Evolutionary conservation across 2,329 filamentous ascomycete species (phyloP).

Genomic region (Aspergillus clavatus): DNA sequence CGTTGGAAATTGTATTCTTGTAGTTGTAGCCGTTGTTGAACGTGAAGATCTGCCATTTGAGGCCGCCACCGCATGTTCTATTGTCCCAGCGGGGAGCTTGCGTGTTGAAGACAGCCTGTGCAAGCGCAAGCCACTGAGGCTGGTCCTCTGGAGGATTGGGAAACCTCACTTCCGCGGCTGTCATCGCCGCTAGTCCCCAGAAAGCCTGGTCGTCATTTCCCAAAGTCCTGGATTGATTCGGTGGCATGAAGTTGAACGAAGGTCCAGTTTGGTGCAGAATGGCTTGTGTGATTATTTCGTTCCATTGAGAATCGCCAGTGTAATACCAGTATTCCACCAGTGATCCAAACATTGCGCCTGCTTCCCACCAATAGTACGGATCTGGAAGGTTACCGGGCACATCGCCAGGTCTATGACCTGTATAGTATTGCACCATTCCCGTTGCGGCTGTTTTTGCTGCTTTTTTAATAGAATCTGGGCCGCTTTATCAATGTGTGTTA

Average conservation of each 20-base stretch:
- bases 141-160: conserved; percentile 61
- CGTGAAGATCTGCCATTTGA: conserved; percentile 34
- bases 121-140: conserved; percentile 68
- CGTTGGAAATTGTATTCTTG: conserved; percentile 10
- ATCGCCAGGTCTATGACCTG: too few species aligned
- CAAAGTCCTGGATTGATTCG: conserved; percentile 27
- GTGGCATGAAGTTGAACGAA: conserved; percentile 21
- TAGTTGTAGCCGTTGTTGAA: conserved; percentile 8
- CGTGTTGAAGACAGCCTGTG: conserved; percentile 71
- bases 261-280: conserved; percentile 13
- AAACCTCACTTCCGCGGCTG: conserved; percentile 68
- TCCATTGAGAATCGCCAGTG: conserved; percentile 17
- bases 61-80: conserved; percentile 61
- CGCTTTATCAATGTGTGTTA: too few species aligned
- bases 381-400: too few species aligned
- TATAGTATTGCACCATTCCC: too few species aligned
- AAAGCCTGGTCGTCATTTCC: conserved; percentile 59
- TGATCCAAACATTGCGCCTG: too few species aligned
- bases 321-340: too few species aligned
- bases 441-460: too few species aligned
- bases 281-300: conserved; percentile 23
- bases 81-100: conserved; percentile 66
- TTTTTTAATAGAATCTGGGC: too few species aligned
- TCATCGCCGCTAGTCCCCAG: conserved; percentile 73
- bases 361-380: too few species aligned